Conservation (phyloP, 2,329 filamentous ascomycete genomes). For the Chrysoporthe austroafricana region DNA sequence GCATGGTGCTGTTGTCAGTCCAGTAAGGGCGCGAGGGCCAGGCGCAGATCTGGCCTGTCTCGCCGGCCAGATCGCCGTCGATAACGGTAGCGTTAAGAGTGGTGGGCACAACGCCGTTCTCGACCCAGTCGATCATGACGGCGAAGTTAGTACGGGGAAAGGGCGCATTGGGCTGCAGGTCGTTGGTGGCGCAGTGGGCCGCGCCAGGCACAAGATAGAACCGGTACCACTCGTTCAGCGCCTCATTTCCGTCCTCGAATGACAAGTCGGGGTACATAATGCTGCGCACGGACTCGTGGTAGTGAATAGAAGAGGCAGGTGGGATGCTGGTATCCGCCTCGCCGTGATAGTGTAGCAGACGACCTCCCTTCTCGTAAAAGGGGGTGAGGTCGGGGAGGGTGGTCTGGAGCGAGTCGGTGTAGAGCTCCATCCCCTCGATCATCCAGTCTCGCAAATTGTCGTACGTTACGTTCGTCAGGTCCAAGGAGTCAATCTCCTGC, state of each 20-base stretch:
- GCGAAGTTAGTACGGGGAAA: conserved; percentile 12
- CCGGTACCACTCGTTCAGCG: conserved; percentile 50
- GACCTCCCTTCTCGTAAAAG: conserved; percentile 34
- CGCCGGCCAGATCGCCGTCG: background rate
- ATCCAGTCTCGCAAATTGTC: conserved; percentile 35
- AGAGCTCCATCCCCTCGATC: conserved; percentile 27
- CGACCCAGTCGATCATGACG: conserved; percentile 38
- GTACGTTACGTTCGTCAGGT: conserved; percentile 35
- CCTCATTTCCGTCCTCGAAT: conserved; percentile 29
- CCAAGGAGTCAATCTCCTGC: conserved; percentile 34
- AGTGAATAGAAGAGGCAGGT: conserved; percentile 25
- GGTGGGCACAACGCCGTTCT: conserved; percentile 33
- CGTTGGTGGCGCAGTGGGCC: conserved; percentile 42
- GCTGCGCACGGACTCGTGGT: background rate
- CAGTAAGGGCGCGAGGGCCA: conserved; percentile 1
- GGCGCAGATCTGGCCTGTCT: background rate
- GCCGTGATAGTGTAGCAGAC: conserved; percentile 40
- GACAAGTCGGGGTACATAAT: conserved; percentile 34
- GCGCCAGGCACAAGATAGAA: conserved; percentile 52
- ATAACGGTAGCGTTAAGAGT: conserved; percentile 32
- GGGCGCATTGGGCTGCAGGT: background rate
- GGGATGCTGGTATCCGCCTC: conserved; percentile 37
- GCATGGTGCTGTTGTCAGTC: background rate
- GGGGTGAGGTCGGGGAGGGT: conserved; percentile 37
- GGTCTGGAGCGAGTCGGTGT: conserved; percentile 27